These are phyloP conservation scores for Uronychia setigera DNA, from an alignment of 73 alveolate genomes.

Conservation along the genomic window DNA sequence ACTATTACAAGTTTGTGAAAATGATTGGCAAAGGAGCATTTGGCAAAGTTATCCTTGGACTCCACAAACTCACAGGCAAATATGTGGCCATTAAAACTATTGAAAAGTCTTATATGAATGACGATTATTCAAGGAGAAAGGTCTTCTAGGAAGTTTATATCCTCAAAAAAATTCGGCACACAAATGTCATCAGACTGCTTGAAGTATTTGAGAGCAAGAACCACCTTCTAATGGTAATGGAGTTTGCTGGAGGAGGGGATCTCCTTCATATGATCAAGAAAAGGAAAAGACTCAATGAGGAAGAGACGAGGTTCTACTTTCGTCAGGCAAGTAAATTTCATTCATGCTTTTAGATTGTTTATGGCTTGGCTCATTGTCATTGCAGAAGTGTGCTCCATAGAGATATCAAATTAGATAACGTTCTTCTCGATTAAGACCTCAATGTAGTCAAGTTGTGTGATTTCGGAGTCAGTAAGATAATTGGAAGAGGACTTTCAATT, in stretches of 20 bases:
- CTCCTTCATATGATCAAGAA: conserved; percentile 11
- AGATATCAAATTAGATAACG: conserved; percentile 81
- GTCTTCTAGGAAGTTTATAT: conserved; percentile 69
- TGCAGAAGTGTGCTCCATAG: conserved; percentile 75
- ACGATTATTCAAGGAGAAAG: conserved; percentile 72
- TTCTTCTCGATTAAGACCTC: conserved; percentile 72
- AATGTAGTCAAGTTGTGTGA: conserved; percentile 90
- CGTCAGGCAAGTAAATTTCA: conserved; percentile 43
- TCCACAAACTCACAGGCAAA: conserved; percentile 75
- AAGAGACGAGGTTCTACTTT: conserved; percentile 67
- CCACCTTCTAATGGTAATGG: conserved; percentile 31
- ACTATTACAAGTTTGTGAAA: conserved; percentile 31
- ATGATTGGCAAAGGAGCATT: conserved; percentile 78
- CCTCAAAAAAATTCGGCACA: conserved; percentile 53
- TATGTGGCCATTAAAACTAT: conserved; percentile 78
- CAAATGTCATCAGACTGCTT: conserved; percentile 47
- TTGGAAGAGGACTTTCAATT: conserved; percentile 61
- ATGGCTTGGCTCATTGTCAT: conserved; percentile 75
- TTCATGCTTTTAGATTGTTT: conserved; percentile 57
- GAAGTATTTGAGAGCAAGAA: conserved; percentile 35
- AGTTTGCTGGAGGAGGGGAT: conserved; percentile 42
- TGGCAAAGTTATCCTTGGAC: conserved; percentile 75
- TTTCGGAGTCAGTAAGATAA: conserved; percentile 90
- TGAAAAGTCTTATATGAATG: conserved; percentile 65
- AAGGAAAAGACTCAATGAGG: conserved; percentile 49